Evolutionary conservation across 2,329 filamentous ascomycete genomes (phyloP).

Genomic region (Byssochlamys sp.): DNA sequence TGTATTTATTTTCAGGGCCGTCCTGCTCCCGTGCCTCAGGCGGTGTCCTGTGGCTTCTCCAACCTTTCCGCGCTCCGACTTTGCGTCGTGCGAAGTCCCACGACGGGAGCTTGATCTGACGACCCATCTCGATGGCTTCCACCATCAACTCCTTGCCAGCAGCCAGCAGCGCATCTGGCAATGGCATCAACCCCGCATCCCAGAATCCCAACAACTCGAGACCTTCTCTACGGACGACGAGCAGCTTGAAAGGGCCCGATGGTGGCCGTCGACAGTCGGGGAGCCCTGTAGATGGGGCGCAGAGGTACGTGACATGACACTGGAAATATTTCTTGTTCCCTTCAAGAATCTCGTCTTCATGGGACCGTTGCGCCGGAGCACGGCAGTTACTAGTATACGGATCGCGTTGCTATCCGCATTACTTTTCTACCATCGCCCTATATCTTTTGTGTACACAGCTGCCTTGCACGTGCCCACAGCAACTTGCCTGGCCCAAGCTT

Average conservation of each 20-base stretch:
- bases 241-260: conserved; percentile 43
- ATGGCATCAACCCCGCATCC: conserved; percentile 26
- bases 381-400: not conserved
- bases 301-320: conserved; percentile 39
- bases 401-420: not conserved
- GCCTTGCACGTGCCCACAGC: not conserved
- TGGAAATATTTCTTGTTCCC: conserved; percentile 4
- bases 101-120: conserved; percentile 24
- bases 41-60: conserved; percentile 28
- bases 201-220: conserved; percentile 30
- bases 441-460: not conserved
- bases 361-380: not conserved
- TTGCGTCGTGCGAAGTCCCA: conserved; percentile 27
- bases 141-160: conserved; percentile 28
- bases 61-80: conserved; percentile 19
- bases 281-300: conserved; percentile 45
- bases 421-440: not conserved
- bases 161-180: conserved; percentile 29
- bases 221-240: conserved; percentile 42
- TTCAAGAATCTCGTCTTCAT: conserved; percentile 5
- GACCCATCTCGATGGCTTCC: conserved; percentile 31
- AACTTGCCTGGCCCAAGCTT: not conserved
- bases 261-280: conserved; percentile 46
- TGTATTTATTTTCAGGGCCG: conserved; percentile 5
- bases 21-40: conserved; percentile 20